Percentiles rank a stretch among this genome's conserved stretches.
Evolutionary conservation across 1,284 basidiomycete genomes (phyloP).

Genomic region (Naganishia sp.): DNA sequence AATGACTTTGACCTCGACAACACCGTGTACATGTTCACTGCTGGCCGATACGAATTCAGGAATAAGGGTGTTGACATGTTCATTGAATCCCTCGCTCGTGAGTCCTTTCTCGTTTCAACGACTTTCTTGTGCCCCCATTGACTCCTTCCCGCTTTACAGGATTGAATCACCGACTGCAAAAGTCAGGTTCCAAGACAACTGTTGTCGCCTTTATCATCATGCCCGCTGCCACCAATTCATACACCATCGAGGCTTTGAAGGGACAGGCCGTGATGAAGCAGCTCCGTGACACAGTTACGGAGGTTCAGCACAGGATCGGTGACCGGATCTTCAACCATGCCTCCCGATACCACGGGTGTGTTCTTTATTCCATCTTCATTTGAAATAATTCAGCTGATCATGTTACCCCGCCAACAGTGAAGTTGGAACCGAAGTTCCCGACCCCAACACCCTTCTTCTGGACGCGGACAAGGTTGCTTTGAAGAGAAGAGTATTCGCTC

Average conservation of each 20-base stretch:
- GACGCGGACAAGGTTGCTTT: constrained; percentile 92
- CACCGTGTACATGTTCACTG: constrained; percentile 97
- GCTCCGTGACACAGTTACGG: constrained; percentile 87
- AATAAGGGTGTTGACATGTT: constrained; percentile 99
- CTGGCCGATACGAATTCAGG: constrained; percentile 97
- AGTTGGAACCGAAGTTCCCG: constrained; percentile 68
- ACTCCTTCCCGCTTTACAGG: constrained; percentile 39
- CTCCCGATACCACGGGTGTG: constrained; percentile 82
- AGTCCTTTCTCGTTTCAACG: constrained; percentile 35
- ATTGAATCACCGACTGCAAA: constrained; percentile 83
- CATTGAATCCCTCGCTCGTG: constrained; percentile 88
- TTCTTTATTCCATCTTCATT: constrained; percentile 34
- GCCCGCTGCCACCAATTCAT: constrained; percentile 93
- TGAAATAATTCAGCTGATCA: not conserved
- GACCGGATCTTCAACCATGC: constrained; percentile 90
- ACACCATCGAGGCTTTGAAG: constrained; percentile 96
- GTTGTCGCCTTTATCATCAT: constrained; percentile 99
- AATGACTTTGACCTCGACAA: constrained; percentile 95
- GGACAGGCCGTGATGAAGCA: constrained; percentile 98
- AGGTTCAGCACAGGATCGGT: constrained; percentile 90
- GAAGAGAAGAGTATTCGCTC: constrained; percentile 93
- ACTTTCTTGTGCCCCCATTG: not conserved
- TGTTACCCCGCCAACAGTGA: constrained; percentile 58
- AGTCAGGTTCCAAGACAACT: constrained; percentile 74
- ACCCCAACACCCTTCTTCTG: constrained; percentile 76